phyloP scores from a whole-genome alignment of 495 filamentous ascomycete genomes.

The Annulohypoxylon maeteangense region DNA sequence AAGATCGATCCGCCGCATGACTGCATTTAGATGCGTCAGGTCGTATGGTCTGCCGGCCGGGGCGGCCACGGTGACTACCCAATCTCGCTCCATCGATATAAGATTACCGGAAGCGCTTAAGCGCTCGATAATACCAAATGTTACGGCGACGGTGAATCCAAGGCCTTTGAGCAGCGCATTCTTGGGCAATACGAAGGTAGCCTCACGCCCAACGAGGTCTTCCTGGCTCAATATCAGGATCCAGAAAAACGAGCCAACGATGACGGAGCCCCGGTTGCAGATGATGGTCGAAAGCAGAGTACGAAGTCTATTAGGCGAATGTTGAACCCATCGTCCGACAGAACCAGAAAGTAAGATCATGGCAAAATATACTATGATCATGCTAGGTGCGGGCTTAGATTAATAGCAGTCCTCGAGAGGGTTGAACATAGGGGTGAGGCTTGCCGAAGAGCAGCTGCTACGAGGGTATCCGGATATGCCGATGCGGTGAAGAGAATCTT shows the following conservation, averaged over 20 bases:
- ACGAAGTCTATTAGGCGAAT: conserved; percentile 54
- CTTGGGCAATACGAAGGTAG: conserved; percentile 17
- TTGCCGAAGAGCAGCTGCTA: conserved; percentile 56
- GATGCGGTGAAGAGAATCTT: conserved; percentile 69
- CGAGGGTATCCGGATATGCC: conserved; percentile 66
- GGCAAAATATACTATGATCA: conserved; percentile 48
- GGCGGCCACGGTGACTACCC: conserved; percentile 61
- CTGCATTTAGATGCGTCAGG: conserved; percentile 65
- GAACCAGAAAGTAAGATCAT: conserved; percentile 49
- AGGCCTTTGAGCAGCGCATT: conserved; percentile 39
- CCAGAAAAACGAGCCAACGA: conserved; percentile 63
- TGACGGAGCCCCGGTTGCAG: conserved; percentile 58
- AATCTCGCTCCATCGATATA: conserved; percentile 73
- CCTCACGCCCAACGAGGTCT: conserved; percentile 33
- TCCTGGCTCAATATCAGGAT: conserved; percentile 53
- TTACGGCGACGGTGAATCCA: conserved; percentile 56
- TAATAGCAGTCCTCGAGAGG: conserved; percentile 26
- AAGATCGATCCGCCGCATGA: conserved; percentile 77
- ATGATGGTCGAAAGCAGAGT: conserved; percentile 55
- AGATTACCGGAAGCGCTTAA: conserved; percentile 65
- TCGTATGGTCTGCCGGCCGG: conserved; percentile 49
- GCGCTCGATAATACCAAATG: conserved; percentile 69
- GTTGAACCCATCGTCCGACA: conserved; percentile 60
- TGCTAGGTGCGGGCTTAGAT: conserved; percentile 42
- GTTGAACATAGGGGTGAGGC: conserved; percentile 25